Conservation (phyloP, 805 yeast species). For the Metschnikowia baotianmanensis region DNA sequence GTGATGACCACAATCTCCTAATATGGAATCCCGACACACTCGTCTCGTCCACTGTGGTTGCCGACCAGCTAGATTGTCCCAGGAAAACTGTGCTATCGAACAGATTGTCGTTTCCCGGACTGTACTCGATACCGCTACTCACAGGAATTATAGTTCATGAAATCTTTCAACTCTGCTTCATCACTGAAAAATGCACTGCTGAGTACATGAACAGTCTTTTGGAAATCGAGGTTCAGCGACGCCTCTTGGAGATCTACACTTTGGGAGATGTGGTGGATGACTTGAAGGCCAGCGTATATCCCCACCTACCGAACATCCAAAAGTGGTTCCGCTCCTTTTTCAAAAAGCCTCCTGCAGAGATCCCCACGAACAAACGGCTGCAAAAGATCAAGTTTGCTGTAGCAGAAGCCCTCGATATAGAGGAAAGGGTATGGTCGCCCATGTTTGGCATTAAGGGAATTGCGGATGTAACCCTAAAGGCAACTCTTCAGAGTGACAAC, state of each 20-base stretch:
- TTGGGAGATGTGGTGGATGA: conserved; percentile 49
- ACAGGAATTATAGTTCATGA: conserved; percentile 84
- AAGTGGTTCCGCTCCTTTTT: conserved; percentile 52
- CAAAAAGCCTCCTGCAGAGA: conserved; percentile 20
- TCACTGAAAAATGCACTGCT: conserved; percentile 32
- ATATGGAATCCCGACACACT: conserved; percentile 83
- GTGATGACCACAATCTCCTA: conserved; percentile 57
- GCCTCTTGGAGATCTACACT: conserved; percentile 51
- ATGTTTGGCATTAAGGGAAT: conserved; percentile 85
- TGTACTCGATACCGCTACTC: conserved; percentile 59
- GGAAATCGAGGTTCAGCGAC: conserved; percentile 42
- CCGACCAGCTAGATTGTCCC: conserved; percentile 72
- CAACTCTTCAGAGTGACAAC: conserved; percentile 38
- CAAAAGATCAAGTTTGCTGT: conserved; percentile 48
- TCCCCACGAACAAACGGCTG: conserved; percentile 27
- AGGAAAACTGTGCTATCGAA: conserved; percentile 64
- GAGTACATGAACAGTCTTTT: conserved; percentile 36
- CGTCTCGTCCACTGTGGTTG: conserved; percentile 76
- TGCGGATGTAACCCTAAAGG: conserved; percentile 83
- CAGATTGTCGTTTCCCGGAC: conserved; percentile 61
- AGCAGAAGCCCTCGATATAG: conserved; percentile 71
- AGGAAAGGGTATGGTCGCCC: conserved; percentile 92
- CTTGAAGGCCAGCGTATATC: conserved; percentile 41
- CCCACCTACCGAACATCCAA: conserved; percentile 51
- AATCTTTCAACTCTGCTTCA: conserved; percentile 61